Percentiles rank a stretch among this genome's conserved stretches.
phyloP scores from a whole-genome alignment of 805 yeast species.

The Candida silvicultrix region DNA sequence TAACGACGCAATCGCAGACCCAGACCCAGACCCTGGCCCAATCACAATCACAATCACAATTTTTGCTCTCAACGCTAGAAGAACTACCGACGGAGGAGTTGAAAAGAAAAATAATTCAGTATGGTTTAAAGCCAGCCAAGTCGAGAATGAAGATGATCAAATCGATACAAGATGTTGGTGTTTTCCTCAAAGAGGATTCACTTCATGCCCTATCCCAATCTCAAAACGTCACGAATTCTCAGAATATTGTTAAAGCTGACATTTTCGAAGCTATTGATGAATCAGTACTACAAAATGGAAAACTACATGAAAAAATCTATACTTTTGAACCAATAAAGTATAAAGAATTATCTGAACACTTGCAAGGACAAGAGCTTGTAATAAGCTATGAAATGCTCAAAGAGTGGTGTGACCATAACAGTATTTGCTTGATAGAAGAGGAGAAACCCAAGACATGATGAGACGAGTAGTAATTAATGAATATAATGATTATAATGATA shows the following conservation, averaged over 20 bases:
- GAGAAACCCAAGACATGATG: not conserved
- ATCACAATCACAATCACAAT: not conserved
- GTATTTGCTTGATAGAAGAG: constrained; percentile 16
- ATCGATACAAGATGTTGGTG: constrained; percentile 11
- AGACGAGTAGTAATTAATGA: too few relatives aligned
- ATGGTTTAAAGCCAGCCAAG: constrained; percentile 20
- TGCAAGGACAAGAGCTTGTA: constrained; percentile 1
- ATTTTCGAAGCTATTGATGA: constrained; percentile 13
- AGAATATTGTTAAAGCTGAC: constrained; percentile 16
- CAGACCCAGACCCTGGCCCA: not conserved
- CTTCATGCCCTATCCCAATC: constrained; percentile 12
- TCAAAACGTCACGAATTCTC: constrained; percentile 14
- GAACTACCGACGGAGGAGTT: constrained; percentile 15
- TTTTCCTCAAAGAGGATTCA: constrained; percentile 13
- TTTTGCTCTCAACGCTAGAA: constrained; percentile 8
- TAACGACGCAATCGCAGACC: too few relatives aligned
- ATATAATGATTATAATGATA: too few relatives aligned
- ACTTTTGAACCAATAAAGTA: constrained; percentile 18
- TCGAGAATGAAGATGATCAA: constrained; percentile 14
- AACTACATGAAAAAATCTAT: constrained; percentile 15
- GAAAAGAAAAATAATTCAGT: constrained; percentile 15
- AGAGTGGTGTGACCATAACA: constrained; percentile 22
- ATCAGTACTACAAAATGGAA: constrained; percentile 2
- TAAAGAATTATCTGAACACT: constrained; percentile 2
- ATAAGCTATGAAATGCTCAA: constrained; percentile 9